These are phyloP conservation scores for Teunomyces atbi DNA, from an alignment of 805 yeast species.

Conservation along the genomic window DNA sequence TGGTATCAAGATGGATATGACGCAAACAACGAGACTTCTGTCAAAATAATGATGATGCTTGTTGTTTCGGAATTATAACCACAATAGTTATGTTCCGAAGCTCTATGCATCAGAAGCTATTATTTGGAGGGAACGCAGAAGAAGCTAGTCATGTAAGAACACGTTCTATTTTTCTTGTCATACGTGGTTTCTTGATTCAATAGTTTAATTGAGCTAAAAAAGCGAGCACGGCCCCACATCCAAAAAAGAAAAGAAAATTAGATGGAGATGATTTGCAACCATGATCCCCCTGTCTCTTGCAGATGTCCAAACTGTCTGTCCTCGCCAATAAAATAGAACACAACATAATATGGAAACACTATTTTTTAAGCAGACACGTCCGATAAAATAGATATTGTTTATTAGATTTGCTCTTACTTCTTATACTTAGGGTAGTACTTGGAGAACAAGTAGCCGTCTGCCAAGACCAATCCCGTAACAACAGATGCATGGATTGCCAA, in stretches of 20 bases:
- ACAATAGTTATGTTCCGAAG: not conserved
- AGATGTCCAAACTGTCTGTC: too few species aligned
- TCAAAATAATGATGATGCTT: not conserved
- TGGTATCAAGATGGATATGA: not conserved
- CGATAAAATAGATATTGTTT: not conserved
- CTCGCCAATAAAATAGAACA: too few species aligned
- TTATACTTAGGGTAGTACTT: slow-evolving; percentile 56
- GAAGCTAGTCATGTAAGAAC: too few species aligned
- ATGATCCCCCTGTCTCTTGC: not conserved
- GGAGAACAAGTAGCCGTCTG: slow-evolving; percentile 54
- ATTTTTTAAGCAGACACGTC: not conserved
- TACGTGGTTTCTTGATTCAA: too few species aligned
- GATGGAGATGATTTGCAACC: not conserved
- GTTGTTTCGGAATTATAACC: not conserved
- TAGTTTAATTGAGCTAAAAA: too few species aligned
- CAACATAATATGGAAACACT: not conserved
- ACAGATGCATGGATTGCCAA: slow-evolving; percentile 50
- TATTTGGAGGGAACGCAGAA: not conserved
- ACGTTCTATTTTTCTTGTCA: not conserved
- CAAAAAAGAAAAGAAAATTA: not conserved
- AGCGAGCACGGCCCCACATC: too few species aligned
- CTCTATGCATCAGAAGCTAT: not conserved
- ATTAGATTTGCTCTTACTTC: slow-evolving; percentile 24
- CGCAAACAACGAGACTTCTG: not conserved
- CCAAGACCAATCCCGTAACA: slow-evolving; percentile 51